Evolutionary conservation across 352 stramenopile species (phyloP), one percentile per base, ranked within the genome.

Genomic region (Thraustotheca clavata): DNA sequence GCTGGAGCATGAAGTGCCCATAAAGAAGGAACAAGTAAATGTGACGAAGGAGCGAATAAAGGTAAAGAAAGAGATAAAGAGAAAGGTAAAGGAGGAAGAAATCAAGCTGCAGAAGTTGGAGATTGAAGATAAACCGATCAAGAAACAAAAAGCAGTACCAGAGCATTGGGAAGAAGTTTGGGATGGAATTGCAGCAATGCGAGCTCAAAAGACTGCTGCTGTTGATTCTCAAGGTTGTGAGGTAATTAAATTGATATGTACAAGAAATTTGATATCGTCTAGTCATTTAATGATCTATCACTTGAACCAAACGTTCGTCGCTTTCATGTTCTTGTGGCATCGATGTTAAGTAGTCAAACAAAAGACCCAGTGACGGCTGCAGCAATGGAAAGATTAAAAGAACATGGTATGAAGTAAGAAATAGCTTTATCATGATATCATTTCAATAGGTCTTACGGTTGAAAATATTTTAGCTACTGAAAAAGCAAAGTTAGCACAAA

Each of bases 281-380:
- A 69, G 50, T 41, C 62, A 18, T 69, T 69, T 40, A 55, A 62
- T 27, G 70, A 79, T 29, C 52, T 70, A 36, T 67, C 49, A 29
- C 77, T 73, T 24, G 67, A 67, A 1, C 71, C 74, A 9, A 76
- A 87, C 46, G 65, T 83, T 22, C 59, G 70, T 48, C 81, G 91
- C 38, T 98, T 98, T 70, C 93, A 98, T 72, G 83, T 96, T 36
- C 73, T 99, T 8, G 89, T 98, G 27, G 83, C 91, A n/a, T 83
- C 97, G 12, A 98, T 99, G 93, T 76, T 99, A 40, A 98, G 88
- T 48, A 97, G 83, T 69, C 96, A 99, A 73, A 99, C 95, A 0
- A 98, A 98, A 71, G 96, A 99, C 75, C 88, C 88, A 1, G 79
- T 98, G 18, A 91, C 84, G 32, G 78, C 80, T 20, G 82, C 80